These are phyloP conservation scores for Thielaviopsis euricoi DNA, from an alignment of 2,329 filamentous ascomycete species.

Conservation along the genomic window DNA sequence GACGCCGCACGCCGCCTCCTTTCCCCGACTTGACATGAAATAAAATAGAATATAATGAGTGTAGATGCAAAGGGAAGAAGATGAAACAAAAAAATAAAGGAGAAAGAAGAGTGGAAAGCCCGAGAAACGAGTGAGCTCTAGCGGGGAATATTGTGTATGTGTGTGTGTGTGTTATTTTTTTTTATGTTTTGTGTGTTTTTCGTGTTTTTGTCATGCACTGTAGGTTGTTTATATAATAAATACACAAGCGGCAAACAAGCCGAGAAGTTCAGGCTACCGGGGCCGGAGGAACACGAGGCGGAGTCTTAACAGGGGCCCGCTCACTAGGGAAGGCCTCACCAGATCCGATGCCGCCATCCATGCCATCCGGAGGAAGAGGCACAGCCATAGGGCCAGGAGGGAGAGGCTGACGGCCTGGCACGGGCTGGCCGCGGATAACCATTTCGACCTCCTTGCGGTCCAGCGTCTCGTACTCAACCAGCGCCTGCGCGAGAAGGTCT, in stretches of 20 bases:
- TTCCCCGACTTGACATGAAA: neutral
- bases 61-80: neutral
- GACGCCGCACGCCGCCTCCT: neutral
- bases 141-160: neutral
- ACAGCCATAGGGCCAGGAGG: slow-evolving; percentile 45
- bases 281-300: slow-evolving; percentile 5
- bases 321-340: slow-evolving; percentile 10
- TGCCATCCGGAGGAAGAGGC: slow-evolving; percentile 8
- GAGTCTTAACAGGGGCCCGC: slow-evolving; percentile 4
- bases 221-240: neutral
- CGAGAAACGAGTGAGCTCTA: neutral
- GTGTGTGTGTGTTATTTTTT: too few species aligned
- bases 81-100: neutral
- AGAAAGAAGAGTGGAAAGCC: neutral
- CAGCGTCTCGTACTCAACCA: slow-evolving; percentile 89
- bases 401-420: slow-evolving; percentile 42
- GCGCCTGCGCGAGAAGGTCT: slow-evolving; percentile 70
- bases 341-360: slow-evolving; percentile 7
- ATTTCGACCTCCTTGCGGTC: slow-evolving; percentile 79
- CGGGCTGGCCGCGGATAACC: slow-evolving; percentile 71
- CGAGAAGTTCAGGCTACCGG: slow-evolving; percentile 3
- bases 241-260: neutral
- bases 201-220: neutral
- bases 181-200: neutral
- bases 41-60: neutral